A percentile compares a stretch with the other conserved stretches of the same genome.
These are phyloP conservation scores for Candida loeiensis DNA, from an alignment of 805 yeast species.

Conservation along the genomic window DNA sequence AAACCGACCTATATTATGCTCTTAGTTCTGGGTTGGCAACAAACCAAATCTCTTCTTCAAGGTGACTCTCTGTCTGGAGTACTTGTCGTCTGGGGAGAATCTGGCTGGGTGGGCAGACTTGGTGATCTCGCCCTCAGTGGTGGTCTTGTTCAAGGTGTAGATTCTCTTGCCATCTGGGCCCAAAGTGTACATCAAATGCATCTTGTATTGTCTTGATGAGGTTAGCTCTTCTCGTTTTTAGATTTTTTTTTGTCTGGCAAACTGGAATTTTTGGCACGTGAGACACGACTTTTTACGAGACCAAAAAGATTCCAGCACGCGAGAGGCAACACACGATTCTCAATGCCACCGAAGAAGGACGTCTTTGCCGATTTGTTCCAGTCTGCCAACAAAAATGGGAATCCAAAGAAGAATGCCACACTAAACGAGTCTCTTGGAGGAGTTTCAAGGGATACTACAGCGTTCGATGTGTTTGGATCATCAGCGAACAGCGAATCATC, in stretches of 20 bases:
- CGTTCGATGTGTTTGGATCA: conserved; percentile 5
- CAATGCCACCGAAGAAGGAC: conserved; percentile 39
- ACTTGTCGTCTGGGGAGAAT: conserved; percentile 99
- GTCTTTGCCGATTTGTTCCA: conserved; percentile 44
- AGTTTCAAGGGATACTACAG: too few relatives aligned
- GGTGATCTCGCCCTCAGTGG: conserved; percentile 89
- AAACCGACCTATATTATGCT: conserved; percentile 1
- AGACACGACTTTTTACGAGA: conserved; percentile 1
- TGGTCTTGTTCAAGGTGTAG: conserved; percentile 82
- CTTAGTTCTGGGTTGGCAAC: conserved; percentile 72
- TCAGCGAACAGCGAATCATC: background rate
- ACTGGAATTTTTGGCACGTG: conserved; percentile 2
- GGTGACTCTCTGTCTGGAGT: conserved; percentile 98
- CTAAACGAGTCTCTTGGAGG: conserved; percentile 2
- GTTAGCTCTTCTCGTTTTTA: conserved; percentile 5
- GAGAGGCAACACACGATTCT: background rate
- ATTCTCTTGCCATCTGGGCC: conserved; percentile 94
- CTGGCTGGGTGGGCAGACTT: conserved; percentile 99
- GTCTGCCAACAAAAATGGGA: conserved; percentile 13
- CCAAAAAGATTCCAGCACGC: background rate
- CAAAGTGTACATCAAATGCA: conserved; percentile 99
- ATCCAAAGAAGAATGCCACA: conserved; percentile 1
- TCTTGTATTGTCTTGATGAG: conserved; percentile 29
- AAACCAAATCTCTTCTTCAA: conserved; percentile 89
- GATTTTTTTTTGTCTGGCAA: conserved; percentile 4